Evolutionary conservation across 2,329 filamentous ascomycete genomes (phyloP).

Genomic region (Aspergillus amoenus): DNA sequence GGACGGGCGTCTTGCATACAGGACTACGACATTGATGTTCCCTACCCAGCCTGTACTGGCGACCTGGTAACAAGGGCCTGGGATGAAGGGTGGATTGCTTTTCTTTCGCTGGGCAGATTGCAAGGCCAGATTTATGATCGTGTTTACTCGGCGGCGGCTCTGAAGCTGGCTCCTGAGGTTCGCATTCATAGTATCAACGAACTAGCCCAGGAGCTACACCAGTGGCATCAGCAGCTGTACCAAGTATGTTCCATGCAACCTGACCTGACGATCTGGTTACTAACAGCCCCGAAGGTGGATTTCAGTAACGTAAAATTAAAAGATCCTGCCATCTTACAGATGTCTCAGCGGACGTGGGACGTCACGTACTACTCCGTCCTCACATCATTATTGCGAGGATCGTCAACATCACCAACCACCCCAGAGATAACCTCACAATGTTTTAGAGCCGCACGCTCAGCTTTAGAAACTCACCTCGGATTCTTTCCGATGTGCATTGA

Average conservation of each 20-base stretch:
- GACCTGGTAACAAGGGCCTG: not conserved
- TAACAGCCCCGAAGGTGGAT: conserved; percentile 13
- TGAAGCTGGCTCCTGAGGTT: conserved; percentile 1
- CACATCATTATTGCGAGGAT: conserved; percentile 16
- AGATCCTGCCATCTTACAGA: conserved; percentile 8
- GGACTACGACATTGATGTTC: conserved; percentile 1
- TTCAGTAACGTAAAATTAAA: conserved; percentile 12
- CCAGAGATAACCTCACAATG: conserved; percentile 18
- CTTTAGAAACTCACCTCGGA: conserved; percentile 18
- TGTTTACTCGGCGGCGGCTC: conserved; percentile 16
- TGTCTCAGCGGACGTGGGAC: conserved; percentile 20
- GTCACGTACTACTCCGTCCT: conserved; percentile 22
- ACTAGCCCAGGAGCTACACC: conserved; percentile 11
- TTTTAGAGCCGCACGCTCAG: conserved; percentile 18
- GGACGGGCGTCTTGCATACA: conserved; percentile 1
- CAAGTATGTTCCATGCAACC: not conserved
- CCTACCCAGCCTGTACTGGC: not conserved
- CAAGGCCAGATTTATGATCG: conserved; percentile 16
- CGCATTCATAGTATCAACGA: conserved; percentile 9
- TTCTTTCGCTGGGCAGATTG: conserved; percentile 12
- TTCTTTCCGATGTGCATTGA: conserved; percentile 15
- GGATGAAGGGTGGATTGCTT: conserved; percentile 2
- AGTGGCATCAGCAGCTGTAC: conserved; percentile 10
- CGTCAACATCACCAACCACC: conserved; percentile 3
- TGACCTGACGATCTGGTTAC: not conserved